Conservation (phyloP, 1,139 yeast genomes). For the Debaryomyces singareniensis region DNA sequence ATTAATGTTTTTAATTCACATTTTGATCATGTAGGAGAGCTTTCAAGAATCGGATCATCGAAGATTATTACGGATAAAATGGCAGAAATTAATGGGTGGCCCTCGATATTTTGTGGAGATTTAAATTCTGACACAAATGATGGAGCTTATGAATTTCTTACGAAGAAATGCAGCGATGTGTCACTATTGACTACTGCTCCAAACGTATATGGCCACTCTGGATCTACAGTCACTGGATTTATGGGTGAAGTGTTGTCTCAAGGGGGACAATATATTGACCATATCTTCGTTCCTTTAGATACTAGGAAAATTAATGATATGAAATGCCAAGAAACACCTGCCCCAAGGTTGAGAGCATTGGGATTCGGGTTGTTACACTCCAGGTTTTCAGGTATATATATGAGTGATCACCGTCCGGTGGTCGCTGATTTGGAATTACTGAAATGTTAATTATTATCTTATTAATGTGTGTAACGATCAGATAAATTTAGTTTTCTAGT, state of each 20-base stretch:
- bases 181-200: conserved; percentile 17
- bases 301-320: conserved; percentile 17
- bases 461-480: no score
- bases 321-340: conserved; percentile 10
- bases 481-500: no score
- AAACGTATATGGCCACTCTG: conserved; percentile 35
- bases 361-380: conserved; percentile 44
- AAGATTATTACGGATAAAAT: conserved; percentile 27
- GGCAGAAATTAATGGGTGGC: conserved; percentile 21
- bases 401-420: conserved; percentile 53
- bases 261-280: conserved; percentile 42
- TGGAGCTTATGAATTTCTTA: conserved; percentile 12
- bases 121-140: conserved; percentile 14
- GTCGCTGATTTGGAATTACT: conserved; percentile 37
- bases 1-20: conserved; percentile 42
- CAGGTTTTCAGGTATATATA: conserved; percentile 33
- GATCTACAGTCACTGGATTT: conserved; percentile 48
- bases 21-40: conserved; percentile 38
- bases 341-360: conserved; percentile 12
- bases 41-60: conserved; percentile 34
- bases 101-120: conserved; percentile 24
- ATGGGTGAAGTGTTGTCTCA: conserved; percentile 22
- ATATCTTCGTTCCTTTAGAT: conserved; percentile 37
- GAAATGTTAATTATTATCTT: neutral
- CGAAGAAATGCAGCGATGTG: conserved; percentile 23